A percentile compares a stretch with the other conserved stretches of the same genome.
These are phyloP conservation scores for Tetracladium marchalianum DNA, from an alignment of 495 filamentous ascomycete genomes.

Conservation along the genomic window DNA sequence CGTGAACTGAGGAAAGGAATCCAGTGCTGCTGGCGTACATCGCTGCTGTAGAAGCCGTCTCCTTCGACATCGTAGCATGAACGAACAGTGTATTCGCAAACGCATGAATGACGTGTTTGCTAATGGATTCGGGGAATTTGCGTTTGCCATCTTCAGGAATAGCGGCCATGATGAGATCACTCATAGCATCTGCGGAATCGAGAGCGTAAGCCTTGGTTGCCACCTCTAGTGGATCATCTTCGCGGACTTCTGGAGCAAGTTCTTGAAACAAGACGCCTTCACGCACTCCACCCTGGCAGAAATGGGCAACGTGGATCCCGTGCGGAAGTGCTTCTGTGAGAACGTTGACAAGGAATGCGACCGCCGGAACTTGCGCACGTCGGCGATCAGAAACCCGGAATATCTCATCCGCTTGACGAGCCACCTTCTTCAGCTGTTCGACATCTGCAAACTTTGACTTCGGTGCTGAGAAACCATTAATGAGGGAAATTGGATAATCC, in stretches of 20 bases:
- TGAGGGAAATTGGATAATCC: constrained; percentile 62
- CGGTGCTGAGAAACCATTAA: constrained; percentile 56
- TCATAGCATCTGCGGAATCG: constrained; percentile 31
- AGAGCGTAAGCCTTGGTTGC: constrained; percentile 45
- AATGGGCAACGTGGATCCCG: constrained; percentile 46
- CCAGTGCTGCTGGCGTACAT: constrained; percentile 56
- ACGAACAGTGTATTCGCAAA: constrained; percentile 43
- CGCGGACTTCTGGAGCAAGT: constrained; percentile 34
- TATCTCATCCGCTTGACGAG: constrained; percentile 31
- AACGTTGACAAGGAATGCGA: constrained; percentile 52
- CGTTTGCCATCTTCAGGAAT: constrained; percentile 26
- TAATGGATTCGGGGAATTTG: constrained; percentile 29
- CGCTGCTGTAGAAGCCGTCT: constrained; percentile 47
- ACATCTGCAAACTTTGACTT: constrained; percentile 44
- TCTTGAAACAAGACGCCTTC: constrained; percentile 53
- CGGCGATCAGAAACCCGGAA: constrained; percentile 61
- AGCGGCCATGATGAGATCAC: constrained; percentile 32
- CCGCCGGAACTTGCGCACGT: constrained; percentile 55
- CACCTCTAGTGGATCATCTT: constrained; percentile 46
- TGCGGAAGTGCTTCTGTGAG: constrained; percentile 45
- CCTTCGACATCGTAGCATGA: constrained; percentile 45
- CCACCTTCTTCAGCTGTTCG: constrained; percentile 31
- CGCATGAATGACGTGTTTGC: constrained; percentile 31
- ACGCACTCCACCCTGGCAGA: constrained; percentile 63
- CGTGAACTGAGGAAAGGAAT: constrained; percentile 45